Conservation (phyloP, 257 asterid species). For the Pogostemon cablin region DNA sequence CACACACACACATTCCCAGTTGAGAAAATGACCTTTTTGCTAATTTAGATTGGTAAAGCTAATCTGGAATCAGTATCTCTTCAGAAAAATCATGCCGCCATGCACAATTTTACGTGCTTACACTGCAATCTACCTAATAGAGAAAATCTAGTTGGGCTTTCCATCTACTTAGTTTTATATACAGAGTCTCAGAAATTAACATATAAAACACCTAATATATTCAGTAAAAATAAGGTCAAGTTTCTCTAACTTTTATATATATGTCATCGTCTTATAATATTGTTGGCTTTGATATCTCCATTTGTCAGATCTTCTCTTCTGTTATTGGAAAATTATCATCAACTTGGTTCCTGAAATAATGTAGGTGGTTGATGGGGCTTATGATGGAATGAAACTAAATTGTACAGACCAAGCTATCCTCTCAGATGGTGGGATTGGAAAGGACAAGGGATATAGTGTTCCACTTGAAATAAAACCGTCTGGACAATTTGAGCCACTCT, state of each 20-base stretch:
- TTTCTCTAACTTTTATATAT: background rate
- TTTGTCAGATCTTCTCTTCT: background rate
- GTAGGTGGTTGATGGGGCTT: constrained; percentile 88
- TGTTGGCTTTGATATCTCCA: constrained; percentile 15
- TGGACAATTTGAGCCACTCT: constrained; percentile 96
- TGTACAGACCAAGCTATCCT: constrained; percentile 84
- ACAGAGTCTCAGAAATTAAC: background rate
- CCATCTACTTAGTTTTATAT: background rate
- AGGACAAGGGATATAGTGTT: constrained; percentile 64
- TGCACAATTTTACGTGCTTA: background rate
- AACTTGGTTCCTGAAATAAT: constrained; percentile 26
- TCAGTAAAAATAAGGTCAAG: too few relatives aligned
- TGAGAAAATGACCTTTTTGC: too few relatives aligned
- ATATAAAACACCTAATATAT: background rate
- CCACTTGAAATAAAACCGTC: constrained; percentile 93
- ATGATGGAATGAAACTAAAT: constrained; percentile 76
- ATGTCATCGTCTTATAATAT: background rate
- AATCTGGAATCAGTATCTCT: background rate
- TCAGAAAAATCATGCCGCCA: background rate
- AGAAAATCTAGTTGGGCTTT: background rate
- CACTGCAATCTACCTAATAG: background rate
- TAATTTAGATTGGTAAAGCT: background rate
- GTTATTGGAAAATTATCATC: constrained; percentile 19
- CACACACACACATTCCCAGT: too few relatives aligned
- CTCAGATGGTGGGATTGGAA: constrained; percentile 58